Conservation (phyloP, 352 stramenopile genomes). For the Discostella stelligera region DNA sequence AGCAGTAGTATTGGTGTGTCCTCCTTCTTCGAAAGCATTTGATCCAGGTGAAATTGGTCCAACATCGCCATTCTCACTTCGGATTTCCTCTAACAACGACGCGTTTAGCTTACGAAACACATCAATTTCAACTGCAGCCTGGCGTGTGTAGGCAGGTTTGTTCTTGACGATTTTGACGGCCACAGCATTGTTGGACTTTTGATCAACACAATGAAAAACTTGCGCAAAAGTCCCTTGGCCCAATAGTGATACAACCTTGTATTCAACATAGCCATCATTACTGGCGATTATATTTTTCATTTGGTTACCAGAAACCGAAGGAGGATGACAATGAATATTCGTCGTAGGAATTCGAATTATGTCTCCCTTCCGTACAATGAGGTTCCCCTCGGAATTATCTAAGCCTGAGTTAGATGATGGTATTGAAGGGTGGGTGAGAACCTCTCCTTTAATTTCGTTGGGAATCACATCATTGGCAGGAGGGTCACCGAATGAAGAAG, state of each 20-base stretch:
- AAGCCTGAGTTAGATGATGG: conserved; percentile 59
- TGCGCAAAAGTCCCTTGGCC: conserved; percentile 97
- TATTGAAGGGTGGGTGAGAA: conserved; percentile 64
- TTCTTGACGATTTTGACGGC: conserved; percentile 99
- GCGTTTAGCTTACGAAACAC: conserved; percentile 82
- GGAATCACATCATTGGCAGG: conserved; percentile 8
- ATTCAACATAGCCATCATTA: conserved; percentile 32
- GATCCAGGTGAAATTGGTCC: conserved; percentile 3
- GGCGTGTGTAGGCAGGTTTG: conserved; percentile 91
- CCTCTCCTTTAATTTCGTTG: conserved; percentile 41
- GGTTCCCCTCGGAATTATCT: conserved; percentile 76
- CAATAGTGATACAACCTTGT: conserved; percentile 87
- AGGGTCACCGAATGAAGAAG: not conserved
- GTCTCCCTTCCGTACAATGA: conserved; percentile 72
- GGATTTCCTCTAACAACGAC: not conserved
- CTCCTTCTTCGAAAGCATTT: not conserved
- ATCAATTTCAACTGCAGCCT: conserved; percentile 95
- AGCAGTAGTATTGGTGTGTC: not conserved
- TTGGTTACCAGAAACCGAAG: conserved; percentile 1
- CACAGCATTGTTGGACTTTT: conserved; percentile 85
- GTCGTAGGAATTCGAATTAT: conserved; percentile 54
- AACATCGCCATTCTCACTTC: conserved; percentile 20
- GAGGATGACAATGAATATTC: conserved; percentile 55
- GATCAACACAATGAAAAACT: conserved; percentile 92
- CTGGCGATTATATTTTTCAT: conserved; percentile 2